A percentile compares a stretch with the other conserved stretches of the same genome.
These are phyloP conservation scores for Zygosaccharomyces bailii DNA, from an alignment of 805 yeast genomes.

Conservation along the genomic window DNA sequence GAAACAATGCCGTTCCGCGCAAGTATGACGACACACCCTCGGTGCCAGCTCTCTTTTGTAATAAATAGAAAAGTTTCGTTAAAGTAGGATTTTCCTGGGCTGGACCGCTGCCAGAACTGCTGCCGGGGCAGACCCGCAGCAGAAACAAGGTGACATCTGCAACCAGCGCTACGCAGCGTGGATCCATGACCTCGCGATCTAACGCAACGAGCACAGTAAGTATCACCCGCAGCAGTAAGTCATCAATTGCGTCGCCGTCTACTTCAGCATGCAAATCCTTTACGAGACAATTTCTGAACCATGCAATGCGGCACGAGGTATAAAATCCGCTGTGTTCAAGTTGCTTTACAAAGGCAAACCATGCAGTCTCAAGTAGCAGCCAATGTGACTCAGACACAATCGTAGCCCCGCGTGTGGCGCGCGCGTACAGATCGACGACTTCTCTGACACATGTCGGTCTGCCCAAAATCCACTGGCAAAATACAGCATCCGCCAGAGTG, in stretches of 20 bases:
- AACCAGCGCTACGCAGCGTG: conserved; percentile 16
- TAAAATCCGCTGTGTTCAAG: conserved; percentile 7
- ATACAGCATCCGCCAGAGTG: conserved; percentile 14
- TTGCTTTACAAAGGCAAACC: conserved; percentile 26
- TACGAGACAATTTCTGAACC: conserved; percentile 12
- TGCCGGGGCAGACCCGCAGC: conserved; percentile 15
- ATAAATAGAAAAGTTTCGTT: background rate
- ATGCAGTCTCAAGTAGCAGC: conserved; percentile 26
- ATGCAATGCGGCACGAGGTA: conserved; percentile 7
- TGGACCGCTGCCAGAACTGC: conserved; percentile 6
- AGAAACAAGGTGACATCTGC: conserved; percentile 20
- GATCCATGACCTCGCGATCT: conserved; percentile 9
- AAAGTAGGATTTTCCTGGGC: background rate
- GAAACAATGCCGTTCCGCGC: conserved; percentile 4
- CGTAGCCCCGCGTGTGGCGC: background rate
- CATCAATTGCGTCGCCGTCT: conserved; percentile 13
- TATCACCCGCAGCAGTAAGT: conserved; percentile 20
- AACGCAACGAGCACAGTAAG: conserved; percentile 10
- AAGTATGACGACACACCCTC: conserved; percentile 2
- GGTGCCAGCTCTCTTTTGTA: background rate
- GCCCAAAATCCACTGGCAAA: conserved; percentile 16
- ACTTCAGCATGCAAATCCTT: conserved; percentile 14
- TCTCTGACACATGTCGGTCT: background rate
- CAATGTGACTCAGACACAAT: conserved; percentile 21
- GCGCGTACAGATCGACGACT: background rate